A percentile compares a stretch with the other conserved stretches of the same genome.
These are phyloP conservation scores for Vickermania spadyakhi DNA, from an alignment of 208 protist species.

Conservation along the genomic window DNA sequence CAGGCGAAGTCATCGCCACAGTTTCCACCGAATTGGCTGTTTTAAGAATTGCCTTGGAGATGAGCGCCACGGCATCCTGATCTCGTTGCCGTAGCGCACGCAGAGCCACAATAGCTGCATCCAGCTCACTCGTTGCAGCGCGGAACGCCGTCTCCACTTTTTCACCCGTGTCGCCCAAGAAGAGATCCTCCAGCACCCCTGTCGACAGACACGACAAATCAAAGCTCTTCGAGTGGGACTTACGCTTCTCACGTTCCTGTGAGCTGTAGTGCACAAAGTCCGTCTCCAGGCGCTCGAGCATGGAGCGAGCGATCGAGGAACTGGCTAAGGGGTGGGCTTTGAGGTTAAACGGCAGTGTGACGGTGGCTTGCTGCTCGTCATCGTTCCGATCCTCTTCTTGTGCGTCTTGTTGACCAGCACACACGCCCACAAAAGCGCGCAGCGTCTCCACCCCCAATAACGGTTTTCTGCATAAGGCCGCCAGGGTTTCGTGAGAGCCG, in stretches of 20 bases:
- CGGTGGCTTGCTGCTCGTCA: not conserved
- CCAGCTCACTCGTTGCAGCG: constrained; percentile 12
- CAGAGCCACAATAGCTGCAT: constrained; percentile 15
- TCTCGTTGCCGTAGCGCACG: constrained; percentile 17
- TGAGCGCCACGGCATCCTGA: constrained; percentile 12
- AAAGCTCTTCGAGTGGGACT: constrained; percentile 13
- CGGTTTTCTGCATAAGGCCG: constrained; percentile 28
- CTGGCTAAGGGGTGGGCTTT: constrained; percentile 23
- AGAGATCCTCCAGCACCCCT: constrained; percentile 15
- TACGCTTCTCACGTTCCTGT: constrained; percentile 17
- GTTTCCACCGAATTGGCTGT: constrained; percentile 21
- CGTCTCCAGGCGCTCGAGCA: constrained; percentile 69
- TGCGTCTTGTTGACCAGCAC: not conserved
- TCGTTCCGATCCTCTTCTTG: constrained; percentile 1
- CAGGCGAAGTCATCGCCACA: not conserved
- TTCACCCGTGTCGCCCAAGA: constrained; percentile 1
- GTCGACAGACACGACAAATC: constrained; percentile 25
- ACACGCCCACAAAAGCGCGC: constrained; percentile 1
- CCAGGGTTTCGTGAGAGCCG: constrained; percentile 13
- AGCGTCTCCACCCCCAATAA: constrained; percentile 17
- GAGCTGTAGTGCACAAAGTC: constrained; percentile 55
- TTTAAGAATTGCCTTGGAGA: constrained; percentile 21
- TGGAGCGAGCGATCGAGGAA: constrained; percentile 48
- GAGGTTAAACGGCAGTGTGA: constrained; percentile 65
- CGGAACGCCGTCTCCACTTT: constrained; percentile 3